Evolutionary conservation across 805 yeast genomes (phyloP).

Genomic region (Yamadazyma tumulicola): DNA sequence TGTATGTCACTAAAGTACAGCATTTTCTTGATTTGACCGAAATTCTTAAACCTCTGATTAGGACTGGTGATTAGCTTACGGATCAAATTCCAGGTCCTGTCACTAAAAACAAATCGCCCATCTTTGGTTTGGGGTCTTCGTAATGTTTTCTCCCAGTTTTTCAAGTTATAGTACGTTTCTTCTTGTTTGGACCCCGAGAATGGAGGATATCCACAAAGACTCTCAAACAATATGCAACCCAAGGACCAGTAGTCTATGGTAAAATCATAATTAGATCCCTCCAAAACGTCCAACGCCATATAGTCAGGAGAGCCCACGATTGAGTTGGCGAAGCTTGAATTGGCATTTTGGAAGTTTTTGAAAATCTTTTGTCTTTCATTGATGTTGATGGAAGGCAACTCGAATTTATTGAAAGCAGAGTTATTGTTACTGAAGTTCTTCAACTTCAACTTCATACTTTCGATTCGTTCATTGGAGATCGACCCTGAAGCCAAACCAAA

Average conservation of each 20-base stretch:
- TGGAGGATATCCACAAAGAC: constrained; percentile 96
- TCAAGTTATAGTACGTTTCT: constrained; percentile 90
- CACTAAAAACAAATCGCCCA: constrained; percentile 89
- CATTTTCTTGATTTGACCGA: constrained; percentile 76
- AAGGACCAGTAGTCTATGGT: constrained; percentile 99
- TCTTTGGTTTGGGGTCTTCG: constrained; percentile 89
- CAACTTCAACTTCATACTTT: constrained; percentile 75
- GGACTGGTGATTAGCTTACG: constrained; percentile 79
- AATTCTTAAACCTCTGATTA: constrained; percentile 65
- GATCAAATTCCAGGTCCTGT: constrained; percentile 91
- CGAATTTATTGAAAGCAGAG: constrained; percentile 58
- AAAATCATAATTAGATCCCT: constrained; percentile 89
- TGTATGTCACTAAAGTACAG: constrained; percentile 75
- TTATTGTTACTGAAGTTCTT: constrained; percentile 68
- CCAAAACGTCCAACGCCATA: constrained; percentile 96
- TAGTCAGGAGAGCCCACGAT: constrained; percentile 98
- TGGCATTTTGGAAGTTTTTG: constrained; percentile 60
- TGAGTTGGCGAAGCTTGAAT: constrained; percentile 76
- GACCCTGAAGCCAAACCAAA: constrained; percentile 97
- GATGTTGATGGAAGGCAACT: constrained; percentile 65
- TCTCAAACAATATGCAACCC: constrained; percentile 96
- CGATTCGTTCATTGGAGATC: constrained; percentile 87
- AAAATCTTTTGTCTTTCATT: constrained; percentile 85
- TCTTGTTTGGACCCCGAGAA: constrained; percentile 91
- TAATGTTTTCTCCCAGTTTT: constrained; percentile 86